These are phyloP conservation scores for Neurospora intermedia DNA, from an alignment of 495 filamentous ascomycete genomes.

Conservation along the genomic window DNA sequence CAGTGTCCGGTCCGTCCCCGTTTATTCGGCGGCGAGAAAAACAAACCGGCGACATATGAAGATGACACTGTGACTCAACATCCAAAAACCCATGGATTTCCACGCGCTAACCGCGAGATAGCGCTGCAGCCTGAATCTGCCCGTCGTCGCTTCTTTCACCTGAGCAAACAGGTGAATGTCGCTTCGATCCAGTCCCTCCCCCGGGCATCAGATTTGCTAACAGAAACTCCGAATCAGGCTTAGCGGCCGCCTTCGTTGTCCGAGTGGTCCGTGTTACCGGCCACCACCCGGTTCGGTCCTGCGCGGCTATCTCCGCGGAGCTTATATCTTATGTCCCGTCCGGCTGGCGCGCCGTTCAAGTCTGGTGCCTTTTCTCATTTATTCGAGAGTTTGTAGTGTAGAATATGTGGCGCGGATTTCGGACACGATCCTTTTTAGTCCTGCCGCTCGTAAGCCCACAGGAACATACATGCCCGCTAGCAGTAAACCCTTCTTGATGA, in stretches of 20 bases:
- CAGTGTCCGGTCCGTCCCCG: not conserved
- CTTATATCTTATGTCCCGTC: not conserved
- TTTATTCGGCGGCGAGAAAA: not conserved
- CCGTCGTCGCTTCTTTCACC: not conserved
- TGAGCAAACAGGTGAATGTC: not conserved
- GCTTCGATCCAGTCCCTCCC: not conserved
- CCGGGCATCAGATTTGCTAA: constrained; percentile 23
- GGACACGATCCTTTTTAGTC: constrained; percentile 5
- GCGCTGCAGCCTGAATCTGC: not conserved
- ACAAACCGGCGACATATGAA: not conserved
- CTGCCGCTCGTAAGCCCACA: constrained; percentile 18
- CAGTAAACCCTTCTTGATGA: constrained; percentile 18
- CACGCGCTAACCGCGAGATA: not conserved
- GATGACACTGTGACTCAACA: not conserved
- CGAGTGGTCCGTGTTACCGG: not conserved
- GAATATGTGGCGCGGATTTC: constrained; percentile 7
- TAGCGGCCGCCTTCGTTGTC: constrained; percentile 4
- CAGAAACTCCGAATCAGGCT: constrained; percentile 15
- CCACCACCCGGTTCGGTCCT: not conserved
- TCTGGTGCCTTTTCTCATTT: not conserved
- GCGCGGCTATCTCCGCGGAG: not conserved
- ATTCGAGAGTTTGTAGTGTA: constrained; percentile 8
- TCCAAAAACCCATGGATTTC: not conserved
- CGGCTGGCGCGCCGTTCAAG: too few species aligned
- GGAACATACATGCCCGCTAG: too few species aligned